These are phyloP conservation scores for Cardiospermum halicacabum DNA, from an alignment of 345 rosid species.

Conservation along the genomic window DNA sequence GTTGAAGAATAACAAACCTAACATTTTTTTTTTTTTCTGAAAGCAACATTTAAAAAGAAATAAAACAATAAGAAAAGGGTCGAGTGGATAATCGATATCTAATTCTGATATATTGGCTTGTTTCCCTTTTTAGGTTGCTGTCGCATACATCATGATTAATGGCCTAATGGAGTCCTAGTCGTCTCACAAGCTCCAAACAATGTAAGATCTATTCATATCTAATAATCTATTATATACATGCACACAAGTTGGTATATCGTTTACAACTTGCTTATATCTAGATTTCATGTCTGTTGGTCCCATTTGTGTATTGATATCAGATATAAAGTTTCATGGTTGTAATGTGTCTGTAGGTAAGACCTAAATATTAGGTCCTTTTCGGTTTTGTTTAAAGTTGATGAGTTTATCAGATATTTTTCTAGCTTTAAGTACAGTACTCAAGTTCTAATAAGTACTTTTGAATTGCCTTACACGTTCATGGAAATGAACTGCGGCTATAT, in stretches of 20 bases:
- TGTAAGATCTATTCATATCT: background rate
- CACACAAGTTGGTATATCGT: background rate
- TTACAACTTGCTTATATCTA: conserved; percentile 11
- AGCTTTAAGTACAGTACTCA: background rate
- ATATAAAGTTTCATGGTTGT: background rate
- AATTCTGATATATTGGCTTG: background rate
- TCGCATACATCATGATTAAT: background rate
- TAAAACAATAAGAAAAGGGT: background rate
- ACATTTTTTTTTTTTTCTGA: background rate
- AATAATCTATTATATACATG: background rate
- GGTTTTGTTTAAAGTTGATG: background rate
- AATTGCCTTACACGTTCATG: background rate
- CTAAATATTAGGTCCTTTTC: background rate
- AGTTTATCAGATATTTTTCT: background rate
- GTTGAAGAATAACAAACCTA: background rate
- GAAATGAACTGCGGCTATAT: background rate
- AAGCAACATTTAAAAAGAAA: conserved; percentile 8
- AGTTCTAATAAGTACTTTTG: background rate
- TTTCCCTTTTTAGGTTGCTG: background rate
- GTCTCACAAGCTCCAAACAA: background rate
- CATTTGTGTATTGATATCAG: background rate
- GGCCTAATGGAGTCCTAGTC: too few relatives aligned
- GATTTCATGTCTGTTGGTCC: conserved; percentile 6
- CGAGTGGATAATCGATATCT: background rate
- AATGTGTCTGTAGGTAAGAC: background rate